Base-by-base conservation (phyloP, 305 asterid species). In the Nicotiana rustica region DNA sequence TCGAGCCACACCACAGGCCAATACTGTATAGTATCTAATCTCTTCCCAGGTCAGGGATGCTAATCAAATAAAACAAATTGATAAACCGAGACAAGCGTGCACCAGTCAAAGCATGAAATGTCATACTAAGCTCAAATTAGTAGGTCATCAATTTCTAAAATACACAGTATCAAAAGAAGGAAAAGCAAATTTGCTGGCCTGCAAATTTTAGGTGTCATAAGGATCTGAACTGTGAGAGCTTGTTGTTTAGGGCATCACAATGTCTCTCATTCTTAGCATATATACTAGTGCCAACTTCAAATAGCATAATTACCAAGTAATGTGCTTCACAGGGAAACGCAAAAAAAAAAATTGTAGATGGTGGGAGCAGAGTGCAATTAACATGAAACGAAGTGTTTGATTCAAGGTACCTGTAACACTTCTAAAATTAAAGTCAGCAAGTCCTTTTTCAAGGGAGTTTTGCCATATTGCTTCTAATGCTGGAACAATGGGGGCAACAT, bases 391-490 rank as follows among this genome's bases (percentile, higher is more conserved):
- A 49, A 49, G 25, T 18, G 15, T 21, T 15, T 7, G 6, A 70
- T 14, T 73, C 15, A 83, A 79, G 52, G 61, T 87, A 96, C 99
- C 99, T 65, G 99, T 96, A 83, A 96, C 99, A 85, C 91, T 96
- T 92, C 98, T 90, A 88, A 96, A 96, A 86, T 96, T 96, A 82
- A 96, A 96, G 89, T 93, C 99, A 12, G 98, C 90, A 47, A 96
- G 97, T 82, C 99, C 99, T 84, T 96, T 96, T 80, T 92, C 99
- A 55, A 92, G 96, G 19, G 99, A 96, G 81, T 96, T 94, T 83
- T 94, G 99, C 99, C 99, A 96, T 86, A 96, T 96, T 78, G 99
- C 92, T 88, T 96, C 99, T 84, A 96, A 86, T 52, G 99, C 99
- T 47, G 99, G 99, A 89, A 96, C 82, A 80, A 96, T 96, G 29